Evolutionary conservation across 2,329 filamentous ascomycete species (phyloP).

Genomic region (Penicillium rolfsii): DNA sequence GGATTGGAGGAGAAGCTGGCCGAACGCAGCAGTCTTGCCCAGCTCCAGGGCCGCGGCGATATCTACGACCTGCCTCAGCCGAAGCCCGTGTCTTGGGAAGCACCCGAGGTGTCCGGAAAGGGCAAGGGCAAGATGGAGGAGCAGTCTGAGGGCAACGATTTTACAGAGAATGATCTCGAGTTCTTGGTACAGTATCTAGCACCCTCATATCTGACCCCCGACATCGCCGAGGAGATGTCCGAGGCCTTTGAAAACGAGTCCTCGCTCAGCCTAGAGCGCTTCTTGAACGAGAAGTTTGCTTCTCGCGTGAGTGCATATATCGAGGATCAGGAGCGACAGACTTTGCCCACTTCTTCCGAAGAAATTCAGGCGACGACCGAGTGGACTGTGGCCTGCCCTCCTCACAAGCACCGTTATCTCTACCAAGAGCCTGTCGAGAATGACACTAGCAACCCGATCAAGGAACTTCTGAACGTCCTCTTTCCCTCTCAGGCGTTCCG

Average conservation of each 20-base stretch:
- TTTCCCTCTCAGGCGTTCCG: slow-evolving; percentile 84
- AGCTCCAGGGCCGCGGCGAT: slow-evolving; percentile 88
- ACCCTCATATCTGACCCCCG: slow-evolving; percentile 87
- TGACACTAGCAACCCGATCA: slow-evolving; percentile 57
- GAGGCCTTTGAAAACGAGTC: slow-evolving; percentile 81
- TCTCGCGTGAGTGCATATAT: slow-evolving; percentile 72
- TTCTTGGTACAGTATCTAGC: slow-evolving; percentile 90
- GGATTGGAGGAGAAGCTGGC: slow-evolving; percentile 87
- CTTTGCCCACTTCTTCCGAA: slow-evolving; percentile 47
- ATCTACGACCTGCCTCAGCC: slow-evolving; percentile 81
- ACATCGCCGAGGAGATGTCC: slow-evolving; percentile 80
- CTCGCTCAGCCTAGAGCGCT: slow-evolving; percentile 77
- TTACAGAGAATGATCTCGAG: slow-evolving; percentile 80
- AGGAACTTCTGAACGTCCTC: slow-evolving; percentile 78
- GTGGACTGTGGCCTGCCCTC: slow-evolving; percentile 81
- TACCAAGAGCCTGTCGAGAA: slow-evolving; percentile 65
- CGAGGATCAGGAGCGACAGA: slow-evolving; percentile 63
- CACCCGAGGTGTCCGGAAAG: slow-evolving; percentile 45
- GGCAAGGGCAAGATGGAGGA: slow-evolving; percentile 46
- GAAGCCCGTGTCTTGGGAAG: slow-evolving; percentile 52
- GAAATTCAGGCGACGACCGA: slow-evolving; percentile 62
- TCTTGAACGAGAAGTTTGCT: slow-evolving; percentile 79
- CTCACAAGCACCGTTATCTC: slow-evolving; percentile 92
- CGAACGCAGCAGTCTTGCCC: slow-evolving; percentile 86
- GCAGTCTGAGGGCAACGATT: slow-evolving; percentile 57